These are phyloP conservation scores for Selaginella tamariscina DNA, from an alignment of 75 land plant species.

Conservation along the genomic window DNA sequence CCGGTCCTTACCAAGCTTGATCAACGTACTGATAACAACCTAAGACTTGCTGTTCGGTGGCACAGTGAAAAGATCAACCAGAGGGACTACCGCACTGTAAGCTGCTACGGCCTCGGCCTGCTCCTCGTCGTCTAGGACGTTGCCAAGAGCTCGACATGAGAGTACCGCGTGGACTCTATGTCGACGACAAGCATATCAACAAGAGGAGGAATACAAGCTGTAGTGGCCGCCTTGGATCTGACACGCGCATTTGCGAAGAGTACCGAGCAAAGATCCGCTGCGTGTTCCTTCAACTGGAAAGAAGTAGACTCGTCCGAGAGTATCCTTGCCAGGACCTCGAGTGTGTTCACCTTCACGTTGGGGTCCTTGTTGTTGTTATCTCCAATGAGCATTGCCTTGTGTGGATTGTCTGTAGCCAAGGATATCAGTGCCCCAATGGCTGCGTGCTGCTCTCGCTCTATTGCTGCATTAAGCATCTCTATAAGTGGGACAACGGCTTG, in stretches of 20 bases:
- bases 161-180: background rate
- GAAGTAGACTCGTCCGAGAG: background rate
- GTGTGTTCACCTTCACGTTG: background rate
- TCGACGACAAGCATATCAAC: background rate
- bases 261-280: constrained; percentile 7
- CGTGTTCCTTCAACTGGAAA: background rate
- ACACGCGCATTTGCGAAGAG: constrained; percentile 7
- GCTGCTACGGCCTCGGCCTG: constrained; percentile 12
- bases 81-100: constrained; percentile 2
- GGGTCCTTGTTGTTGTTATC: background rate
- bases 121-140: background rate
- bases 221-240: constrained; percentile 4
- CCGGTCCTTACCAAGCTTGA: constrained; percentile 8
- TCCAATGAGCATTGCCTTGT: background rate
- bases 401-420: constrained; percentile 1
- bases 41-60: background rate
- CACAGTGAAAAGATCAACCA: background rate
- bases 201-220: background rate
- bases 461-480: constrained; percentile 1
- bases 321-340: constrained; percentile 3
- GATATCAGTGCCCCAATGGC: constrained; percentile 2
- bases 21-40: constrained; percentile 3
- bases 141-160: background rate
- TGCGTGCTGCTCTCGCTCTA: constrained; percentile 1
- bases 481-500: background rate